phyloP scores from a whole-genome alignment of 1,284 basidiomycete species.

The Apiotrichum gracile region DNA sequence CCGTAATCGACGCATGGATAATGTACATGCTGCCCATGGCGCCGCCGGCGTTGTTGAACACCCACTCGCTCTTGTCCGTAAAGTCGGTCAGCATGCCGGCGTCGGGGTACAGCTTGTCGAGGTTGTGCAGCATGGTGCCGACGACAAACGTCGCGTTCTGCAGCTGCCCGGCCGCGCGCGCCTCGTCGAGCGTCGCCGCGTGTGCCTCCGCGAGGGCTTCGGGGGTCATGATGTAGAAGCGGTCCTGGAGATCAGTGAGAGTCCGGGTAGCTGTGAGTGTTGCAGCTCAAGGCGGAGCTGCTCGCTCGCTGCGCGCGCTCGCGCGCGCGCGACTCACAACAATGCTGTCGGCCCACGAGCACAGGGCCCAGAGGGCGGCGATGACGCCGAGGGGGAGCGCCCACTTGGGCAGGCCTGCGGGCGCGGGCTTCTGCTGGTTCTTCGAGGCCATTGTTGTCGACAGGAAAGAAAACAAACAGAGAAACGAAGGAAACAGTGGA shows the following conservation, averaged over 20 bases:
- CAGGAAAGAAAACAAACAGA: no score
- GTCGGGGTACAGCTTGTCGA: conserved; percentile 60
- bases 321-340: conserved; percentile 23
- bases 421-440: neutral
- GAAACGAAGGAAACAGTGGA: neutral
- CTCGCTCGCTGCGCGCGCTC: neutral
- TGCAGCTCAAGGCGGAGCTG: neutral
- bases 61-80: conserved; percentile 66
- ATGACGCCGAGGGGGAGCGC: conserved; percentile 17
- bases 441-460: neutral
- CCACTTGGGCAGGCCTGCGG: conserved; percentile 10
- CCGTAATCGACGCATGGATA: conserved; percentile 88
- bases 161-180: conserved; percentile 24
- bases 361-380: conserved; percentile 24
- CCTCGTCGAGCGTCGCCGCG: conserved; percentile 60
- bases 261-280: neutral
- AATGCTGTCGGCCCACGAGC: conserved; percentile 25
- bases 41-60: conserved; percentile 96
- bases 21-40: conserved; percentile 97
- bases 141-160: conserved; percentile 54
- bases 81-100: conserved; percentile 59
- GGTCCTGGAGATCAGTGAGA: conserved; percentile 40
- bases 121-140: conserved; percentile 62
- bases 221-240: conserved; percentile 68
- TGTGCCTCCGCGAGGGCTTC: conserved; percentile 61